These are phyloP conservation scores for Ustilago trichophora DNA, from an alignment of 1,284 basidiomycete genomes.

Conservation along the genomic window DNA sequence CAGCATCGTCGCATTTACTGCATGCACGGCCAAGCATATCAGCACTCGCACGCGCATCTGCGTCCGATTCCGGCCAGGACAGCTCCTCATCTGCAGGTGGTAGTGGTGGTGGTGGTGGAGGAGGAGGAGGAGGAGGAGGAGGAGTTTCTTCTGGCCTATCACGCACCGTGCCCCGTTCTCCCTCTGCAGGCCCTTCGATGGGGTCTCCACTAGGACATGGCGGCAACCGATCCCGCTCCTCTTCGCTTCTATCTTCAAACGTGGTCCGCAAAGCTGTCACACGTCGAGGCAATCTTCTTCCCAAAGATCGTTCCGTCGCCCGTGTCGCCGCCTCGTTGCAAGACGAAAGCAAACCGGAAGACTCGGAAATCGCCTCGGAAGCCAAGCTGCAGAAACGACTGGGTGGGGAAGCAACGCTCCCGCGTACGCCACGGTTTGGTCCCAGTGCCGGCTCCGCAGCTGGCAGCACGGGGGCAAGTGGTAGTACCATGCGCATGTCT, in stretches of 20 bases:
- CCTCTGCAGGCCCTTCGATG: constrained; percentile 14
- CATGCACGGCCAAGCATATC: too few species aligned
- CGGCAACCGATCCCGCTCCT: constrained; percentile 27
- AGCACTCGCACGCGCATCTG: constrained; percentile 21
- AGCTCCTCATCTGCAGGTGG: constrained; percentile 37
- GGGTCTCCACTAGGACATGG: constrained; percentile 21
- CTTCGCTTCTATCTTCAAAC: constrained; percentile 24
- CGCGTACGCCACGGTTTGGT: constrained; percentile 35
- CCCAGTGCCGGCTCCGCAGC: constrained; percentile 1
- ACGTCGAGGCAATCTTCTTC: constrained; percentile 36
- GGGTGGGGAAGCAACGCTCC: constrained; percentile 35
- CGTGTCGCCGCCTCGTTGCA: constrained; percentile 59
- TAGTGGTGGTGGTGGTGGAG: too few species aligned
- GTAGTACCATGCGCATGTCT: constrained; percentile 1
- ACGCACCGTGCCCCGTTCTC: constrained; percentile 13
- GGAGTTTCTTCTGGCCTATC: too few species aligned
- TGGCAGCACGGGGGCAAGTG: not conserved
- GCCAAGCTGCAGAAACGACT: constrained; percentile 60
- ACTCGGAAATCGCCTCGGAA: constrained; percentile 62
- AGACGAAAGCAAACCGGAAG: constrained; percentile 55
- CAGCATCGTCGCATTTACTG: too few species aligned
- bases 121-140: too few species aligned
- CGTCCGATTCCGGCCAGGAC: constrained; percentile 44
- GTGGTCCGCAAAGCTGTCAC: constrained; percentile 39
- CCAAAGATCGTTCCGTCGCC: constrained; percentile 47